Evolutionary conservation across 2,329 filamentous ascomycete genomes (phyloP).

Genomic region (Penicillium sp.): DNA sequence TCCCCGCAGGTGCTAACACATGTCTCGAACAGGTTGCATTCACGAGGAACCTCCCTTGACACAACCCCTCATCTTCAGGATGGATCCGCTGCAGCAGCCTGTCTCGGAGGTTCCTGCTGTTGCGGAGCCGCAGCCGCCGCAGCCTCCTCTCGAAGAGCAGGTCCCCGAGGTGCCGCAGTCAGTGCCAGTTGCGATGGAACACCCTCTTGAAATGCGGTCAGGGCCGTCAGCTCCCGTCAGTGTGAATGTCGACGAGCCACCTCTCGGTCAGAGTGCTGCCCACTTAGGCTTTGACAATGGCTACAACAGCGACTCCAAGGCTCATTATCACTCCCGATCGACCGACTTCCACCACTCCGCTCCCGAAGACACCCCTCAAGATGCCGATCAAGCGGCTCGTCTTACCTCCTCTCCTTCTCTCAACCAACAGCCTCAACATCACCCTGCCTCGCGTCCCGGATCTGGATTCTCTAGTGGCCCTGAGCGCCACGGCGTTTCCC

Average conservation of each 20-base stretch:
- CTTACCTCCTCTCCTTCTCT: conserved; percentile 42
- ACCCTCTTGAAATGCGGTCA: no score
- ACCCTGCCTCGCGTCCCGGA: conserved; percentile 46
- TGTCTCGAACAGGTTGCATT: conserved; percentile 17
- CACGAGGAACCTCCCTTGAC: conserved; percentile 2
- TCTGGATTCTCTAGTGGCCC: conserved; percentile 50
- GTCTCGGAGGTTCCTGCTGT: conserved; percentile 21
- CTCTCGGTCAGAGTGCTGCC: conserved; percentile 38
- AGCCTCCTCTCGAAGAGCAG: conserved; percentile 12
- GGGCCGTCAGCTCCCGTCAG: conserved; percentile 24
- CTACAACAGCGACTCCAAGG: conserved; percentile 46
- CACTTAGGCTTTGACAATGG: conserved; percentile 33
- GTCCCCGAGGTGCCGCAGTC: conserved; percentile 7
- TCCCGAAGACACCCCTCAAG: conserved; percentile 45
- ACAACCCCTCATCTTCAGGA: conserved; percentile 10
- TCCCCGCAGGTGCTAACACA: conserved; percentile 19
- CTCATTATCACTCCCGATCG: conserved; percentile 50
- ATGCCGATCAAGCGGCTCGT: conserved; percentile 46
- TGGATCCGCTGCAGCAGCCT: conserved; percentile 30
- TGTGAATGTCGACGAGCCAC: conserved; percentile 30
- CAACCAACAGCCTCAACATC: conserved; percentile 40
- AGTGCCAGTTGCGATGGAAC: conserved; percentile 8
- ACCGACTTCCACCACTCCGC: conserved; percentile 30
- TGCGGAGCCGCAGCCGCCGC: conserved; percentile 24
- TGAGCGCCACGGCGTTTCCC: conserved; percentile 48